A percentile compares a stretch with the other conserved stretches of the same genome.
These are phyloP conservation scores for Leccinum fuscescens DNA, from an alignment of 1,284 basidiomycete genomes.

Conservation along the genomic window DNA sequence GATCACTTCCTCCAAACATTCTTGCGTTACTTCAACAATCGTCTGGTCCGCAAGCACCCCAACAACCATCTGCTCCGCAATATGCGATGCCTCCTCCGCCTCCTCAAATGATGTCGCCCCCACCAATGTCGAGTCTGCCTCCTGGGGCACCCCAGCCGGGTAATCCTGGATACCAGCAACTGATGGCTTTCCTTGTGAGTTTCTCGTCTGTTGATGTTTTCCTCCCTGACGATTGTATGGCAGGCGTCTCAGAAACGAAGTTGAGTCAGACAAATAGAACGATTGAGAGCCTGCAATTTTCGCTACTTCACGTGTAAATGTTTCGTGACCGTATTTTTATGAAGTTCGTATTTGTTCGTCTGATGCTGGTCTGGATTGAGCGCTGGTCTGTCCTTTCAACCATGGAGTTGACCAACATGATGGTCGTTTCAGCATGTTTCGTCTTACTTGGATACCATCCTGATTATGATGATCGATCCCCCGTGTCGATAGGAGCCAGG, in stretches of 20 bases:
- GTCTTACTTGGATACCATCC: background rate
- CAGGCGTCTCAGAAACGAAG: conserved; percentile 30
- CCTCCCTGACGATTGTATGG: background rate
- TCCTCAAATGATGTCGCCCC: conserved; percentile 38
- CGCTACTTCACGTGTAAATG: conserved; percentile 10
- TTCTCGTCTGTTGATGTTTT: background rate
- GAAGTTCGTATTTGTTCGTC: conserved; percentile 17
- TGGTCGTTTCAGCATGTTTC: background rate
- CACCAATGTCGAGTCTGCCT: conserved; percentile 38
- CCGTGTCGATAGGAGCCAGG: background rate
- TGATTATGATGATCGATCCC: background rate
- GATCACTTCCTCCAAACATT: conserved; percentile 59
- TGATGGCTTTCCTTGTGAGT: conserved; percentile 57
- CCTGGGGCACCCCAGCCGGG: conserved; percentile 36
- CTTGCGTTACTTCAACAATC: conserved; percentile 57
- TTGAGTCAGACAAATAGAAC: conserved; percentile 3
- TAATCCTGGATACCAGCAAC: conserved; percentile 49
- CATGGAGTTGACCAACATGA: background rate
- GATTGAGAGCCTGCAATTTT: background rate
- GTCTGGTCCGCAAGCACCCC: conserved; percentile 39
- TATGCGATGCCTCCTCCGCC: conserved; percentile 42
- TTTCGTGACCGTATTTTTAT: conserved; percentile 29
- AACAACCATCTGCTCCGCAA: conserved; percentile 36
- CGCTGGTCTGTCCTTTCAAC: background rate
- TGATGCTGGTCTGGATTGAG: background rate